Conservation (phyloP, 805 yeast genomes). For the Starmerella stigmatis region DNA sequence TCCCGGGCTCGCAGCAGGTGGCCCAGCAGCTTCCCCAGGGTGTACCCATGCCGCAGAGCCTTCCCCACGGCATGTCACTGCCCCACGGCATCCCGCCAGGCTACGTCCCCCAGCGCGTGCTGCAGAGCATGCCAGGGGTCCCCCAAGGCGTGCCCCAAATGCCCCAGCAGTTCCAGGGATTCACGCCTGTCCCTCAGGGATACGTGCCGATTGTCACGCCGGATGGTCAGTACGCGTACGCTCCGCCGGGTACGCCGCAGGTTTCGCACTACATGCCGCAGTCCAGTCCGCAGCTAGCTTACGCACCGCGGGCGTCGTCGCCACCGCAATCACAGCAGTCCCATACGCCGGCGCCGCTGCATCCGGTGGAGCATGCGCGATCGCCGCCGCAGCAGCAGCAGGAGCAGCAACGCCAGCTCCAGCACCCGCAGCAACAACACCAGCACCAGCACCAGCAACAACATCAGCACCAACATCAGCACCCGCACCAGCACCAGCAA, state of each 20-base stretch:
- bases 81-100: conserved; percentile 7
- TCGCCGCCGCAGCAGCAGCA: conserved; percentile 4
- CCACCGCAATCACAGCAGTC: conserved; percentile 1
- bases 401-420: conserved; percentile 8
- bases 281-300: neutral
- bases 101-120: conserved; percentile 8
- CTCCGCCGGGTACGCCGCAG: conserved; percentile 3
- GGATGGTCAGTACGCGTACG: conserved; percentile 2
- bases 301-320: neutral
- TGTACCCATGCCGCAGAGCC: conserved; percentile 4
- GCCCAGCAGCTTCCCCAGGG: conserved; percentile 9
- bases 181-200: conserved; percentile 3
- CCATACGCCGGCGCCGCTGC: neutral
- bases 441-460: conserved; percentile 3
- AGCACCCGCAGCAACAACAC: conserved; percentile 4
- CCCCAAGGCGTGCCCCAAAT: conserved; percentile 8
- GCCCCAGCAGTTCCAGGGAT: conserved; percentile 3
- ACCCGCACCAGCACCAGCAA: conserved; percentile 5
- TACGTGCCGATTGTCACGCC: conserved; percentile 3
- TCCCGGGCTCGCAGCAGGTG: neutral
- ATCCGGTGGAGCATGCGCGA: neutral
- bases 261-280: conserved; percentile 5
- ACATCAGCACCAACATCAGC: conserved; percentile 16
- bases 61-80: conserved; percentile 7
- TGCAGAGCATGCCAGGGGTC: conserved; percentile 13